phyloP scores from a whole-genome alignment of 192 early-diverging fungal genomes.

The Coemansia erecta region DNA sequence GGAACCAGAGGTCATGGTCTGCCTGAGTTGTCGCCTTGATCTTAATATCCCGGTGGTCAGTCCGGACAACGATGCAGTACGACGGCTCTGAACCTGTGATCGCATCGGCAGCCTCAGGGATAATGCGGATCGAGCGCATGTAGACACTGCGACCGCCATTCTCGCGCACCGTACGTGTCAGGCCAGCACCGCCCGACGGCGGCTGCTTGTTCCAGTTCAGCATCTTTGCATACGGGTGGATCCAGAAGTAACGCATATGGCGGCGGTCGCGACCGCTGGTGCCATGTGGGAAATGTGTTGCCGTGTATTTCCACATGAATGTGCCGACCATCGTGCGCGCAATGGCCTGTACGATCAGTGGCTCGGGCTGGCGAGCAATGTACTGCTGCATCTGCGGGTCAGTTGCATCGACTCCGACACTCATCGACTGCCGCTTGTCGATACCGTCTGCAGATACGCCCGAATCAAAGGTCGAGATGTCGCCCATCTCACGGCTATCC shows the following conservation, averaged over 20 bases:
- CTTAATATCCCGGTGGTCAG: constrained; percentile 70
- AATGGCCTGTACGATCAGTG: constrained; percentile 66
- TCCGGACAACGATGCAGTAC: constrained; percentile 65
- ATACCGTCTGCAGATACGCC: background rate
- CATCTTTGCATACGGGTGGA: constrained; percentile 76
- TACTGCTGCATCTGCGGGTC: constrained; percentile 18
- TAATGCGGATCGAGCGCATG: constrained; percentile 60
- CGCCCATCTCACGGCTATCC: background rate
- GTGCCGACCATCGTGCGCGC: constrained; percentile 80
- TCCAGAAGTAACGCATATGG: constrained; percentile 75
- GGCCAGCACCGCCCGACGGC: constrained; percentile 44
- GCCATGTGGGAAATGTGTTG: constrained; percentile 44
- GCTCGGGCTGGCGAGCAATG: constrained; percentile 51
- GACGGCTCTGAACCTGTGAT: constrained; percentile 43
- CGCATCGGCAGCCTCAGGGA: constrained; percentile 37
- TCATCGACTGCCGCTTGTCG: constrained; percentile 21
- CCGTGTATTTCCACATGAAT: constrained; percentile 71
- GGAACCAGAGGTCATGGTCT: constrained; percentile 71
- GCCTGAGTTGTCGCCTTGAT: constrained; percentile 64
- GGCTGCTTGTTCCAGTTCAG: constrained; percentile 72
- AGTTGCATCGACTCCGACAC: constrained; percentile 23
- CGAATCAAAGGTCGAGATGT: background rate
- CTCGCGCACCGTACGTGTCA: constrained; percentile 31
- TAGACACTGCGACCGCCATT: constrained; percentile 57
- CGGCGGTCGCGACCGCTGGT: constrained; percentile 59